phyloP scores from a whole-genome alignment of 1,284 basidiomycete genomes.

The Papiliotrema flavescens region DNA sequence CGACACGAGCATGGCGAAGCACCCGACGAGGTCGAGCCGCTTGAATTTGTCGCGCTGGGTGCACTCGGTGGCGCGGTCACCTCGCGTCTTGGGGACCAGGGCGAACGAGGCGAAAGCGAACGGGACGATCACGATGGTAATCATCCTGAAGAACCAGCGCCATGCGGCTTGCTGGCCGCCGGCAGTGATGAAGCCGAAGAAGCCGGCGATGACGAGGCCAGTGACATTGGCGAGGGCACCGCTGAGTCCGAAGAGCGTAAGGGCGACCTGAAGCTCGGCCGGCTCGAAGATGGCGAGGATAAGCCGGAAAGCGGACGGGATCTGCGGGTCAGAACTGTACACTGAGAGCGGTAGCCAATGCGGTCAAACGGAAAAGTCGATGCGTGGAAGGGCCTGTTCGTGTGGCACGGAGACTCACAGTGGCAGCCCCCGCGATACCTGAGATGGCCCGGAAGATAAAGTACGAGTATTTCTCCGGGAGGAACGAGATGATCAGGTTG shows the following conservation, averaged over 20 bases:
- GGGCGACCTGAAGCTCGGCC: constrained; percentile 24
- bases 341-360: no score
- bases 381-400: no score
- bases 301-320: constrained; percentile 33
- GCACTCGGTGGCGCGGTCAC: constrained; percentile 12
- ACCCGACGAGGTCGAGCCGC: constrained; percentile 39
- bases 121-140: constrained; percentile 34
- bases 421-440: constrained; percentile 29
- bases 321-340: constrained; percentile 4
- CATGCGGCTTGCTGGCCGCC: constrained; percentile 39
- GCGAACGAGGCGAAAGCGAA: constrained; percentile 19
- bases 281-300: constrained; percentile 28
- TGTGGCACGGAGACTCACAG: constrained; percentile 2
- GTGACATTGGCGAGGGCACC: constrained; percentile 39
- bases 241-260: constrained; percentile 23
- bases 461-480: constrained; percentile 30
- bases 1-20: constrained; percentile 28
- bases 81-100: constrained; percentile 28
- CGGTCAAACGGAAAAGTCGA: no score
- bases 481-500: constrained; percentile 35
- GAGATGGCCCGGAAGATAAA: constrained; percentile 33
- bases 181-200: constrained; percentile 44
- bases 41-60: constrained; percentile 21
- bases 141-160: constrained; percentile 48
- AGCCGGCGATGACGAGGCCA: constrained; percentile 37